phyloP scores from a whole-genome alignment of 495 filamentous ascomycete genomes.

The Hypoxylon lenormandii region DNA sequence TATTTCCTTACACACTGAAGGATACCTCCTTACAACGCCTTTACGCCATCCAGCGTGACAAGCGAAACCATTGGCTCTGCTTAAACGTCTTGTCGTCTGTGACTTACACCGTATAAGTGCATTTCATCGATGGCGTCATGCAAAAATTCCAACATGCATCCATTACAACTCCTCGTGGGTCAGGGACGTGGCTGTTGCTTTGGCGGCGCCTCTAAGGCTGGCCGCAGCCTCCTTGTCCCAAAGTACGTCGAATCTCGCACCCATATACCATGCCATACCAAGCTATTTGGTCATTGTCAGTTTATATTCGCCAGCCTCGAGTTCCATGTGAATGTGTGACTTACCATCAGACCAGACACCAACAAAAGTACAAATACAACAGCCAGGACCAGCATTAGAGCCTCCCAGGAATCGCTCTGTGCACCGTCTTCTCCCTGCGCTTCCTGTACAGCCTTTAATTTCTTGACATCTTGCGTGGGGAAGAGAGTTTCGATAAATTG shows the following conservation, averaged over 20 bases:
- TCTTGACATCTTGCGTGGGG: slow-evolving; percentile 72
- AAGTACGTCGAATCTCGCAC: slow-evolving; percentile 68
- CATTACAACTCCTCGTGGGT: slow-evolving; percentile 60
- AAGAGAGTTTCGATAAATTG: slow-evolving; percentile 97
- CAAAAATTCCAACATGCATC: slow-evolving; percentile 10
- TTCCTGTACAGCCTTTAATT: slow-evolving; percentile 51
- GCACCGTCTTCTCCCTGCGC: slow-evolving; percentile 44
- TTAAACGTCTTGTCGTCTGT: slow-evolving; percentile 1
- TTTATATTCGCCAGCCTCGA: not conserved
- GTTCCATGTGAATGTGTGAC: slow-evolving; percentile 21
- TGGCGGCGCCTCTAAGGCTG: slow-evolving; percentile 44
- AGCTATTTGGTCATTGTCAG: slow-evolving; percentile 62
- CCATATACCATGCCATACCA: slow-evolving; percentile 73
- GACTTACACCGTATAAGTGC: slow-evolving; percentile 13
- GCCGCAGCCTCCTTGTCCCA: slow-evolving; percentile 51
- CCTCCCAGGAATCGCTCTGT: slow-evolving; percentile 53
- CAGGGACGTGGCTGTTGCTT: slow-evolving; percentile 34
- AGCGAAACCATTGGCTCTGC: slow-evolving; percentile 9
- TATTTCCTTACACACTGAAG: slow-evolving; percentile 13
- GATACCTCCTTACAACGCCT: slow-evolving; percentile 12
- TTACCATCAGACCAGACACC: slow-evolving; percentile 61
- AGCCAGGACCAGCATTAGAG: slow-evolving; percentile 51
- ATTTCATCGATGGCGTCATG: slow-evolving; percentile 18
- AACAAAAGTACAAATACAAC: slow-evolving; percentile 52
- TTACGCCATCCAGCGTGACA: slow-evolving; percentile 11